phyloP scores from a whole-genome alignment of 2,329 filamentous ascomycete species.

The Blumeriella jaapii region DNA sequence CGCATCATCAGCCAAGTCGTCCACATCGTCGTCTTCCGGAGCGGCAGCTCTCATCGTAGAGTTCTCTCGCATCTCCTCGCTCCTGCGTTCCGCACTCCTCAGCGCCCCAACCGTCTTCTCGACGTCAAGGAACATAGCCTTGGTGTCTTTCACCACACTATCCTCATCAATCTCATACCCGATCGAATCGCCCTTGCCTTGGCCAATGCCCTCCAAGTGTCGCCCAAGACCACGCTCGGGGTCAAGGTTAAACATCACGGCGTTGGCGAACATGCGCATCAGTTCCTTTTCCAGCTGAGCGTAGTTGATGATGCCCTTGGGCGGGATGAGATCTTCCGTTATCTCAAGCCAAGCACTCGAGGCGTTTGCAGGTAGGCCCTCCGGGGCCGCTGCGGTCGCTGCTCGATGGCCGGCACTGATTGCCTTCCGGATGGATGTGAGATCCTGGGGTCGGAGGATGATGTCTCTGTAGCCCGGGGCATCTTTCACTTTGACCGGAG shows the following conservation, averaged over 20 bases:
- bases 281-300: slow-evolving; percentile 86
- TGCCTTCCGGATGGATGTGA: slow-evolving; percentile 65
- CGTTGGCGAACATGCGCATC: slow-evolving; percentile 94
- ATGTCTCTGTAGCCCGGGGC: slow-evolving; percentile 66
- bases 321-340: slow-evolving; percentile 68
- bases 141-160: slow-evolving; percentile 75
- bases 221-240: slow-evolving; percentile 53
- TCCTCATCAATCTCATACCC: slow-evolving; percentile 67
- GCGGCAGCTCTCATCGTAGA: slow-evolving; percentile 8
- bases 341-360: slow-evolving; percentile 54
- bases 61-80: slow-evolving; percentile 20
- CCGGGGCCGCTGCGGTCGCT: slow-evolving; percentile 51
- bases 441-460: slow-evolving; percentile 63
- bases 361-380: slow-evolving; percentile 33
- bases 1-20: slow-evolving; percentile 19
- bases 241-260: slow-evolving; percentile 95
- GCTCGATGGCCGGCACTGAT: slow-evolving; percentile 62
- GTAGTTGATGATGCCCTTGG: slow-evolving; percentile 84
- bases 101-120: slow-evolving; percentile 38
- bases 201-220: slow-evolving; percentile 31
- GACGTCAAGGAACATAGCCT: slow-evolving; percentile 82
- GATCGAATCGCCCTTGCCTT: slow-evolving; percentile 29
- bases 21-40: slow-evolving; percentile 17
- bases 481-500: slow-evolving; percentile 61
- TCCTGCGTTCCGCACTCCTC: slow-evolving; percentile 23